These are phyloP conservation scores for Nakazawaea wyomingensis DNA, from an alignment of 805 yeast genomes.

Conservation along the genomic window DNA sequence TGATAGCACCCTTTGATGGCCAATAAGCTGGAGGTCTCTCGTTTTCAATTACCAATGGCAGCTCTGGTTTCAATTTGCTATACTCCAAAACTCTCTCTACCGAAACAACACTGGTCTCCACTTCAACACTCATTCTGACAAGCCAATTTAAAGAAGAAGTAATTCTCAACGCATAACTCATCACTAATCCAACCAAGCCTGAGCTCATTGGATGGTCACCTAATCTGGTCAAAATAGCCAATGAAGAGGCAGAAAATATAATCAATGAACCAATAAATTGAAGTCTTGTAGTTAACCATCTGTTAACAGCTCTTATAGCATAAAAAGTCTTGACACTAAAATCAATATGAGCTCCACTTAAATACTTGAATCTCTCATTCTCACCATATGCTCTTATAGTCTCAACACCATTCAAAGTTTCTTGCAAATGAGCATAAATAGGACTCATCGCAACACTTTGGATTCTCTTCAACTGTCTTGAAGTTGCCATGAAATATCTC, in stretches of 20 bases:
- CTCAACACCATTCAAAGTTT: conserved; percentile 68
- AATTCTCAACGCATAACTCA: conserved; percentile 87
- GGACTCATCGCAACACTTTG: conserved; percentile 80
- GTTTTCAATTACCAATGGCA: conserved; percentile 48
- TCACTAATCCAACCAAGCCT: conserved; percentile 88
- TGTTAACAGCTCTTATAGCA: conserved; percentile 87
- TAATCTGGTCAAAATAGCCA: conserved; percentile 55
- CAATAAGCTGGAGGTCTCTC: conserved; percentile 61
- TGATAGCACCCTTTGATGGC: conserved; percentile 69
- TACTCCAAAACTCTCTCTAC: conserved; percentile 67
- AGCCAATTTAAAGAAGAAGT: conserved; percentile 96
- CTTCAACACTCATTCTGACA: conserved; percentile 98
- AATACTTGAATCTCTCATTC: conserved; percentile 52
- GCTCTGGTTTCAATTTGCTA: conserved; percentile 57
- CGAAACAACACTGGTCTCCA: conserved; percentile 91
- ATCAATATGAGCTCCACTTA: conserved; percentile 71
- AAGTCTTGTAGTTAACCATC: conserved; percentile 96
- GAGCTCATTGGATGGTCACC: conserved; percentile 33
- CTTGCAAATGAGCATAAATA: conserved; percentile 80
- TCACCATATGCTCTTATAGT: conserved; percentile 74
- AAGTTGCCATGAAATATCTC: conserved; percentile 68
- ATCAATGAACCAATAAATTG: conserved; percentile 89
- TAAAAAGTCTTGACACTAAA: conserved; percentile 87
- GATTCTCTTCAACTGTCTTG: conserved; percentile 77
- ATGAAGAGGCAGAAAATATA: conserved; percentile 79